Percentiles rank a stretch among this genome's conserved stretches.
phyloP scores from a whole-genome alignment of 768 basidiomycete genomes.

The Rhodotorula taiwanensis region DNA sequence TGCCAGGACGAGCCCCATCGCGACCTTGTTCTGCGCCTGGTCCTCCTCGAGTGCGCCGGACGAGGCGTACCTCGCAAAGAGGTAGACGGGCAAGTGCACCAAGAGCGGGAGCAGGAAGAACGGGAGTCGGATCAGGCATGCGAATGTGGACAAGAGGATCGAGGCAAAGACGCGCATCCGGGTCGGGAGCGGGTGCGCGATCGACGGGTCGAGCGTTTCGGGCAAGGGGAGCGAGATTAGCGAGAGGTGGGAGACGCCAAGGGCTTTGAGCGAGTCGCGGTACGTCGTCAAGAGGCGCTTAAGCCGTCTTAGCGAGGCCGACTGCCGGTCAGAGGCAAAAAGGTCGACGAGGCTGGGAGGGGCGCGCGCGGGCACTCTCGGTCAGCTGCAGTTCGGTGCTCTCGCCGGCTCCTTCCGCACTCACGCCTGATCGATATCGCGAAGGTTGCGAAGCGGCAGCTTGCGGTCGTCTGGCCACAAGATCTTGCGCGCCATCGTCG shows the following conservation, averaged over 20 bases:
- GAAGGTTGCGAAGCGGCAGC: conserved; percentile 73
- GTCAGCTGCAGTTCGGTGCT: too few relatives aligned
- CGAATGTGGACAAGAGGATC: conserved; percentile 69
- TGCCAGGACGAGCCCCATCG: conserved; percentile 68
- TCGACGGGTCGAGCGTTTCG: conserved; percentile 67
- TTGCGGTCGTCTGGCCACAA: conserved; percentile 77
- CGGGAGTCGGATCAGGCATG: conserved; percentile 65
- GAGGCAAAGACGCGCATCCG: conserved; percentile 71
- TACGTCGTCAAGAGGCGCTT: conserved; percentile 67
- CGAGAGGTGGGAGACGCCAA: conserved; percentile 75
- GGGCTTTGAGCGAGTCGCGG: conserved; percentile 71
- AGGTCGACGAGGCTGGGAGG: conserved; percentile 25
- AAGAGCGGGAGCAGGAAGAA: conserved; percentile 83
- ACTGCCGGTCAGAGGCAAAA: conserved; percentile 13
- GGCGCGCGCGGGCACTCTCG: too few relatives aligned
- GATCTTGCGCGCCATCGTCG: conserved; percentile 85
- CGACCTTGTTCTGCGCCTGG: conserved; percentile 92
- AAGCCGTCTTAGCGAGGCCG: conserved; percentile 8
- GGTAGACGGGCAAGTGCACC: conserved; percentile 58
- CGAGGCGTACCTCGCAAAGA: conserved; percentile 66
- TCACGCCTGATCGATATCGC: conserved; percentile 82
- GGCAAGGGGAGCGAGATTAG: conserved; percentile 79
- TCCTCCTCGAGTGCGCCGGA: conserved; percentile 78
- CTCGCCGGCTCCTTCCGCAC: too few relatives aligned
- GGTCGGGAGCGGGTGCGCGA: conserved; percentile 59